Base-by-base conservation (phyloP, 1,284 basidiomycete species). In the Leccinum brunneo-olivaceum region DNA sequence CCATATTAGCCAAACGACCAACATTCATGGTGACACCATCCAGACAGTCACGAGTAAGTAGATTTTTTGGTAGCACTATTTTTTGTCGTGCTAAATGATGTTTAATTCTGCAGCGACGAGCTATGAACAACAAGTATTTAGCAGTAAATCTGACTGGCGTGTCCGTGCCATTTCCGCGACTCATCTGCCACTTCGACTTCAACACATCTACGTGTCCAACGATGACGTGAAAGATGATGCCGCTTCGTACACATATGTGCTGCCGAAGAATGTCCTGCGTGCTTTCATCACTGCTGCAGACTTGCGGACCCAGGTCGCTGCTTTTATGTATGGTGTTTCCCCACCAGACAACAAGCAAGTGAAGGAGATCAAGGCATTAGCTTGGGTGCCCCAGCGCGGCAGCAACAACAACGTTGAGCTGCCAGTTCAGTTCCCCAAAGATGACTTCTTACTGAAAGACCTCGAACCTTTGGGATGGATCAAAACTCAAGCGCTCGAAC, bases 121-220 rank as follows among this genome's bases (percentile, higher is more conserved):
- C 64, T 99, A 99, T 65, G 96, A 97, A 67, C 92, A 96, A 60
- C 87, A 93, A 61, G 87, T 92, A 19, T 98, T 98, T 71, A 93
- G 90, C 62, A 92, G 87, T 72, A 98, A 99, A 73, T 97, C 94
- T 11, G 96, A 99, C 66, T 99, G 96, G 96, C 90, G 96, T 55
- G 88, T 96, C 16, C 85, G 94, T 48, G 94, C 94, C 14, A 94
- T 98, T 54, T 92, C 89, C 6, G 89, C 96, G 0, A 98, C 94
- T 33, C 94, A 98, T 66, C 76, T 99, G 50, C 84, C 95, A 14
- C 82, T 99, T 41, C 90, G 96, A 60, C 76, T 97, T 48, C 95
- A 98, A 65, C 93, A 98, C 63, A 94, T 98, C 64, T 98, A 97
- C 64, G 96, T 99, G 30, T 96, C 93, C 36, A 98, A 98, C 61